These are phyloP conservation scores for Phytopythium delawarense DNA, from an alignment of 352 stramenopile genomes.

Conservation along the genomic window DNA sequence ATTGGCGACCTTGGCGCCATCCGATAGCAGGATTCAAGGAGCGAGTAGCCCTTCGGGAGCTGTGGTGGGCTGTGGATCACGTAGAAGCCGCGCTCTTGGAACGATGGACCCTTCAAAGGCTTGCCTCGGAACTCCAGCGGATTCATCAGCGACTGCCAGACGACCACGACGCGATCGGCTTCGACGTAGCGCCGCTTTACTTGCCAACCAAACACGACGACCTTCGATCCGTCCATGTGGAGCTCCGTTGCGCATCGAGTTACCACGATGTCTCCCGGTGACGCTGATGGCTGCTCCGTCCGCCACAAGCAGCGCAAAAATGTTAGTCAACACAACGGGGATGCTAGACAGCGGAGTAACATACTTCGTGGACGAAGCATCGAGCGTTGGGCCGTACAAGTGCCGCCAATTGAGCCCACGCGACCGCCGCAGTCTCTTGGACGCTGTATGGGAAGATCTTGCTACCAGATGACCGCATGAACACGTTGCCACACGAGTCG, in stretches of 20 bases:
- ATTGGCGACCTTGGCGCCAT: background rate
- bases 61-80: conserved; percentile 5
- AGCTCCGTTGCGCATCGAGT: background rate
- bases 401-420: background rate
- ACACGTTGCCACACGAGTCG: background rate
- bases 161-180: conserved; percentile 35
- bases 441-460: conserved; percentile 6
- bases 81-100: conserved; percentile 18
- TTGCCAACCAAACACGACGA: conserved; percentile 23
- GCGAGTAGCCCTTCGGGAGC: background rate
- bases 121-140: conserved; percentile 31
- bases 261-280: background rate
- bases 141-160: conserved; percentile 39
- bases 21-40: background rate
- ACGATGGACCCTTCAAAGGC: conserved; percentile 16
- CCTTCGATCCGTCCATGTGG: conserved; percentile 1
- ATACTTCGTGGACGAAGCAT: conserved; percentile 1
- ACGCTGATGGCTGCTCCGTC: background rate
- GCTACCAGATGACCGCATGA: conserved; percentile 1
- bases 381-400: background rate
- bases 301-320: too few relatives aligned
- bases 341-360: background rate
- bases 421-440: background rate
- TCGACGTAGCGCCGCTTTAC: conserved; percentile 42
- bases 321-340: too few relatives aligned